These are phyloP conservation scores for Musa beccarii DNA, from an alignment of 176 grass and related monocot genomes.

Conservation along the genomic window DNA sequence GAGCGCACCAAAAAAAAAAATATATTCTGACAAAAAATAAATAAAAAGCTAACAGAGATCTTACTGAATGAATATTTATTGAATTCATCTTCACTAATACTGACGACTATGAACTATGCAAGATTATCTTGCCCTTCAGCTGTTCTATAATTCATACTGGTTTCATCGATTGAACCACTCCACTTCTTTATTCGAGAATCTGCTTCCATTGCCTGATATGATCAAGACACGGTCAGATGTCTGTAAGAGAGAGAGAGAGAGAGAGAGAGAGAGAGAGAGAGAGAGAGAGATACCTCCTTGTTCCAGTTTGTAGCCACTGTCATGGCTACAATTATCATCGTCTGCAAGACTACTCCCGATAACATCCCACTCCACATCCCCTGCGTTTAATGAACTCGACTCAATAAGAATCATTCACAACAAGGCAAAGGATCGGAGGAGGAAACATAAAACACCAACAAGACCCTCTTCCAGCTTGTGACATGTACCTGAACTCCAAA, in stretches of 20 bases:
- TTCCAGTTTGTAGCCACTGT: conserved; percentile 5
- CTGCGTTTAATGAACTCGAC: not conserved
- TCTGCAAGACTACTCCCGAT: not conserved
- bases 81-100: not conserved
- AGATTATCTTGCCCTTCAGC: not conserved
- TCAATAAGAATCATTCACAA: not conserved
- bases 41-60: no score
- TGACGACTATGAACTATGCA: not conserved
- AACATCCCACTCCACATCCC: conserved; percentile 15
- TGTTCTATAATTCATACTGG: not conserved
- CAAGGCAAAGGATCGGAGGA: not conserved
- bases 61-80: no score
- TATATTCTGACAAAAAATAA: no score
- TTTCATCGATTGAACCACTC: not conserved
- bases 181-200: conserved; percentile 10
- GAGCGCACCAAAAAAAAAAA: no score
- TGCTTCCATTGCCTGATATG: not conserved
- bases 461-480: no score
- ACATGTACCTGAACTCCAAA: conserved; percentile 1
- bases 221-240: not conserved
- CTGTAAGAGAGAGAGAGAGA: not conserved
- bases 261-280: not conserved
- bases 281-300: not conserved
- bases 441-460: not conserved
- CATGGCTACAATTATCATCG: not conserved